Conservation (phyloP, 805 yeast genomes). For the Danielia oregonensis region DNA sequence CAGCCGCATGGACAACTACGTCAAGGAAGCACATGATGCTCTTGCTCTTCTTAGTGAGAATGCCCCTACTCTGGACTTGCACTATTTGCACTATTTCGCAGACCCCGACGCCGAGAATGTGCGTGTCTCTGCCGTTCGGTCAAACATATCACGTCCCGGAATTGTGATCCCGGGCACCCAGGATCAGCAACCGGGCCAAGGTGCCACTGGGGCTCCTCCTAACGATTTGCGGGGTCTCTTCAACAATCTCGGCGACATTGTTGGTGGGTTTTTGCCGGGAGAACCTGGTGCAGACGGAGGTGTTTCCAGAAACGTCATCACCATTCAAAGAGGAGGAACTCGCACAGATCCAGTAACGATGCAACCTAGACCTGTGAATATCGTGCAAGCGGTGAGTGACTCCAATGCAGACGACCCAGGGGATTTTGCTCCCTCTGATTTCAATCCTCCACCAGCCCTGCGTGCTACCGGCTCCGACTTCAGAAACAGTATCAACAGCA, state of each 20-base stretch:
- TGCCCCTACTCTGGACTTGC: constrained; percentile 23
- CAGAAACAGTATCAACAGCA: constrained; percentile 1
- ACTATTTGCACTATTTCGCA: constrained; percentile 25
- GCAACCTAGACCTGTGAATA: too few relatives aligned
- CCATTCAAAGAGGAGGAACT: too few relatives aligned
- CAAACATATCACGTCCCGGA: constrained; percentile 31
- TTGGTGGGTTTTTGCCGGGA: constrained; percentile 7
- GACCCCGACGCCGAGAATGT: constrained; percentile 19
- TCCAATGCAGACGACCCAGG: neutral
- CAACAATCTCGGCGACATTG: constrained; percentile 12
- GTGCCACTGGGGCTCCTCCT: constrained; percentile 1
- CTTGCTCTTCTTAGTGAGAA: constrained; percentile 23
- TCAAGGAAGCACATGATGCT: too few relatives aligned
- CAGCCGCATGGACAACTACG: too few relatives aligned
- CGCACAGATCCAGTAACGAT: neutral
- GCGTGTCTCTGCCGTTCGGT: constrained; percentile 25
- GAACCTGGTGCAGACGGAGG: neutral
- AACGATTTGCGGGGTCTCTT: constrained; percentile 2
- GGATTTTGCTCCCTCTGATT: neutral
- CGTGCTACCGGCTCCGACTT: constrained; percentile 1
- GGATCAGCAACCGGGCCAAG: constrained; percentile 26
- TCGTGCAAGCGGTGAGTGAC: too few relatives aligned
- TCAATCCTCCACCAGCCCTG: neutral
- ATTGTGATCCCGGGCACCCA: constrained; percentile 38
- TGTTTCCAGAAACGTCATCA: too few relatives aligned